A percentile compares a stretch with the other conserved stretches of the same genome.
Conservation (phyloP, 345 rosid species). For the Arabidopsis arenosa region DNA sequence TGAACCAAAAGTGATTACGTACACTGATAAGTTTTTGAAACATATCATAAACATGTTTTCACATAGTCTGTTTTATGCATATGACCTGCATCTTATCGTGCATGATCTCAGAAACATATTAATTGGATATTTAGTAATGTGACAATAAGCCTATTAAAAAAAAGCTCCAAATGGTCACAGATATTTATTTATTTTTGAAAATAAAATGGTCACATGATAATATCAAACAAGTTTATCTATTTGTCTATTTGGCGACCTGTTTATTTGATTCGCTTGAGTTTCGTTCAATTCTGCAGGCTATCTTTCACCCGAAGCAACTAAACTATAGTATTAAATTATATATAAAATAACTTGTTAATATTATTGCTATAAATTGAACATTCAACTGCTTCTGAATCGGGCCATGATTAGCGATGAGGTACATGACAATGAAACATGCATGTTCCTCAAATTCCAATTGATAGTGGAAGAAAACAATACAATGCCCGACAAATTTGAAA, state of each 20-base stretch:
- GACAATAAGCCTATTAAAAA: neutral
- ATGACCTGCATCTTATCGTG: neutral
- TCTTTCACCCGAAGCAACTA: neutral
- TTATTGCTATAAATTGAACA: neutral
- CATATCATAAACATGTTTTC: too few relatives aligned
- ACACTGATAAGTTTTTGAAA: too few relatives aligned
- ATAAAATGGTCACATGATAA: neutral
- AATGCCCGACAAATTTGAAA: conserved; percentile 13
- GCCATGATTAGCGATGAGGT: conserved; percentile 14
- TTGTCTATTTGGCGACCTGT: neutral
- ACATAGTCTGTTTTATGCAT: conserved; percentile 4
- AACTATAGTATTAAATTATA: neutral
- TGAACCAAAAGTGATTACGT: too few relatives aligned
- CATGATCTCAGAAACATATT: conserved; percentile 10
- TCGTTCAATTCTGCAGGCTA: neutral
- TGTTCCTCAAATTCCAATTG: conserved; percentile 19
- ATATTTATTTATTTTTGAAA: too few relatives aligned
- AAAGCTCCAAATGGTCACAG: neutral
- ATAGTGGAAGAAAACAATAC: conserved; percentile 4
- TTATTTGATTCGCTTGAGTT: neutral
- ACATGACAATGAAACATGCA: conserved; percentile 31
- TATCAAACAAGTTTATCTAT: neutral
- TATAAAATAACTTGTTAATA: neutral
- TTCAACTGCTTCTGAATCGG: conserved; percentile 32
- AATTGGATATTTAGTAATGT: neutral